Evolutionary conservation across 228 moss, liverwort and hornwort genomes (phyloP).

Genomic region (Sphagnum magellanicum): DNA sequence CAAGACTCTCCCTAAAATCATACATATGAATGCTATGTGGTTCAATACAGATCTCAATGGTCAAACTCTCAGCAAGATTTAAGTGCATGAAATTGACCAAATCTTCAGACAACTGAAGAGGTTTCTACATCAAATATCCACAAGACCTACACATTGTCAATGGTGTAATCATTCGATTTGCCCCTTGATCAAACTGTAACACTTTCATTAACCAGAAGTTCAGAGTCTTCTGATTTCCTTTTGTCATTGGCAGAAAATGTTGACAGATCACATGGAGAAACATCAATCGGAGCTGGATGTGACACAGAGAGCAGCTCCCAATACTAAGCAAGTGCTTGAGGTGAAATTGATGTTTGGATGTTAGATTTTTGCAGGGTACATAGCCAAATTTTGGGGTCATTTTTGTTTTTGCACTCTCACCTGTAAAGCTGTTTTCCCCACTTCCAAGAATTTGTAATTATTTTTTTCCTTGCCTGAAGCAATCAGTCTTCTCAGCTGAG

Average conservation of each 20-base stretch:
- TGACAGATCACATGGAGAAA: constrained; percentile 1
- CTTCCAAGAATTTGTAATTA: too few relatives aligned
- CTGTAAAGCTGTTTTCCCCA: background rate
- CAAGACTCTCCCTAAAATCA: background rate
- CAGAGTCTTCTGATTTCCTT: background rate
- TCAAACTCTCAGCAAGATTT: background rate
- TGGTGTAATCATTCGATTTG: too few relatives aligned
- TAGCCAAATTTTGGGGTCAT: background rate
- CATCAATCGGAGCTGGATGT: constrained; percentile 1
- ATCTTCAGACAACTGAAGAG: background rate
- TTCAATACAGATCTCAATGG: background rate
- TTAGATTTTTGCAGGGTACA: background rate
- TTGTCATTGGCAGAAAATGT: background rate
- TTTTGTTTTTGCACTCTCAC: background rate
- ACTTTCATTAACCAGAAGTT: background rate
- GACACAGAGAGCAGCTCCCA: constrained; percentile 3
- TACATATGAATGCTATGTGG: background rate
- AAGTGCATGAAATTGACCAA: background rate
- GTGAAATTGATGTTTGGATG: background rate
- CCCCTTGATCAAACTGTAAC: background rate
- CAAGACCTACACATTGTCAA: too few relatives aligned
- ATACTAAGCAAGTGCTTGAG: constrained; percentile 2
- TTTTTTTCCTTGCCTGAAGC: background rate
- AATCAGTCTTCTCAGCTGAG: background rate
- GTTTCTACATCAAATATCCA: background rate